Conservation (phyloP, 495 filamentous ascomycete species). For the Cercophora newfieldiana region DNA sequence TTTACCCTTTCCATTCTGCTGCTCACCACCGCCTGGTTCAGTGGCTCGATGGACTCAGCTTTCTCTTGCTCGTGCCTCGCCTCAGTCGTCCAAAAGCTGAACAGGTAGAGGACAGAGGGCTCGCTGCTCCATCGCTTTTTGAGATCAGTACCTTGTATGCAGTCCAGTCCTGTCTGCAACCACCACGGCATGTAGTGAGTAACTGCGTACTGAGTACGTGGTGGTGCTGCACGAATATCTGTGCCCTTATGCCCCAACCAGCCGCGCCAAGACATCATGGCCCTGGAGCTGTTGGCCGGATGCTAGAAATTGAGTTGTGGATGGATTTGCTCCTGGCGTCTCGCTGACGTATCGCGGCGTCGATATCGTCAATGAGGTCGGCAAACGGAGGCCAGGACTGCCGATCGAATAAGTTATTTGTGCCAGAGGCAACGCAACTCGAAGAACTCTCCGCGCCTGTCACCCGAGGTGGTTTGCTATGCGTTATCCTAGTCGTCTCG, state of each 20-base stretch:
- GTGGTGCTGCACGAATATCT: not conserved
- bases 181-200: not conserved
- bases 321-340: not conserved
- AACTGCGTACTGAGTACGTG: not conserved
- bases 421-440: not conserved
- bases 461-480: not conserved
- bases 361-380: not conserved
- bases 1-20: not conserved
- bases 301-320: not conserved
- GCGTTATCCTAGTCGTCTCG: not conserved
- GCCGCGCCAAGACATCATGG: not conserved
- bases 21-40: not conserved
- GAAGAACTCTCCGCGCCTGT: not conserved
- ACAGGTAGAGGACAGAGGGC: not conserved
- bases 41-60: not conserved
- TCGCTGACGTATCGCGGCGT: not conserved
- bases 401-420: not conserved
- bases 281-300: not conserved
- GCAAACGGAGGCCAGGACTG: not conserved
- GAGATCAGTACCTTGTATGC: not conserved
- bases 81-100: not conserved
- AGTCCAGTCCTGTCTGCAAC: not conserved
- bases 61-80: not conserved
- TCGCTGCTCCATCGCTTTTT: not conserved
- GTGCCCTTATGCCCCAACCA: not conserved